Conservation (phyloP, 2,329 filamentous ascomycete species). For the Verticillium zaregamsianum region DNA sequence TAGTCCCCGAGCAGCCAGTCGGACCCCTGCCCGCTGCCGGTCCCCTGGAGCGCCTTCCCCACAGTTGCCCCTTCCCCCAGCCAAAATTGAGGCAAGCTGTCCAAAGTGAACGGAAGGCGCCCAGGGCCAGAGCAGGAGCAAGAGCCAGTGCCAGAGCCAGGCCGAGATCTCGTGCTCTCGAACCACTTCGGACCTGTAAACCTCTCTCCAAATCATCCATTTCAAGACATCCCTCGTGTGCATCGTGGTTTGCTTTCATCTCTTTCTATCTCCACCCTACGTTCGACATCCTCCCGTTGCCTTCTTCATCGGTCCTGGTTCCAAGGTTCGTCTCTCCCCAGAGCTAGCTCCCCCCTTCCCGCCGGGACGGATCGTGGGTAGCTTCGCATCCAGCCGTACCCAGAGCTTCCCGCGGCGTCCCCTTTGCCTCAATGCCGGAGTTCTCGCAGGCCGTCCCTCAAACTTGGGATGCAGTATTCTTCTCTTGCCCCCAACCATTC, state of each 20-base stretch:
- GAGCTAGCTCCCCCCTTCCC: not conserved
- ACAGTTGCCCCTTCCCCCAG: constrained; percentile 16
- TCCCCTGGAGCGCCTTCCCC: constrained; percentile 19
- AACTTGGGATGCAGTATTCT: no score
- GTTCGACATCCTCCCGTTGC: not conserved
- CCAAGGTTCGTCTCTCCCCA: not conserved
- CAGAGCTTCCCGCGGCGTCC: not conserved
- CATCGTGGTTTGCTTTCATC: not conserved
- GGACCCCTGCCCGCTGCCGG: constrained; percentile 9
- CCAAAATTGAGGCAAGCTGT: constrained; percentile 27
- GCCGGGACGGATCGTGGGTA: not conserved
- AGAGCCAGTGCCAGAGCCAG: not conserved
- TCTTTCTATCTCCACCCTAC: not conserved
- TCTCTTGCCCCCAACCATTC: no score
- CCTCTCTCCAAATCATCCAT: not conserved
- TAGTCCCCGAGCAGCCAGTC: not conserved
- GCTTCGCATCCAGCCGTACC: not conserved
- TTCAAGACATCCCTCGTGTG: not conserved
- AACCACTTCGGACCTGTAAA: not conserved
- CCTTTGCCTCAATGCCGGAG: not conserved
- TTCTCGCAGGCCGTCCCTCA: not conserved
- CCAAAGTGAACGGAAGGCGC: constrained; percentile 13
- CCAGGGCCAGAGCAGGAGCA: no score
- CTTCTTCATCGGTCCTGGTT: not conserved
- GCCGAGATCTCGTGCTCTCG: not conserved